Evolutionary conservation across 2,329 filamentous ascomycete genomes (phyloP).

Genomic region (Ceratocystis cacaofunesta): DNA sequence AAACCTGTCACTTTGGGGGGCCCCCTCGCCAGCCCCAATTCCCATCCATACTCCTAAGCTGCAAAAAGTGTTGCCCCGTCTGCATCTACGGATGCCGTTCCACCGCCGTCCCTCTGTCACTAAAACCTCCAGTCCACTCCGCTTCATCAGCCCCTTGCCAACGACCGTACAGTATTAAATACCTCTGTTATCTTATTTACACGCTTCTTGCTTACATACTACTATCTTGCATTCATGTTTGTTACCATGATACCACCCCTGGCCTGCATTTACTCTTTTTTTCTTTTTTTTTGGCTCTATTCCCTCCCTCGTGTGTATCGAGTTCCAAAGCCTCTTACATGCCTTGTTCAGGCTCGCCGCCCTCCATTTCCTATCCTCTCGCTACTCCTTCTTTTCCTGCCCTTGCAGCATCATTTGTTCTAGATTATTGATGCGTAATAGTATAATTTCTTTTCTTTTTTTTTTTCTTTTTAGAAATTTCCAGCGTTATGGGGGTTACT

Average conservation of each 20-base stretch:
- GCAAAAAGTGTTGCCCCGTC: slow-evolving; percentile 22
- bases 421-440: slow-evolving; percentile 1
- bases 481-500: background rate
- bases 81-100: background rate
- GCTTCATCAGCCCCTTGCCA: slow-evolving; percentile 25
- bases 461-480: slow-evolving; percentile 1
- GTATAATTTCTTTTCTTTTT: slow-evolving; percentile 8
- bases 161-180: slow-evolving; percentile 23
- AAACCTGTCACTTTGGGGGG: background rate
- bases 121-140: slow-evolving; percentile 26
- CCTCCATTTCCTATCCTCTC: background rate
- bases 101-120: slow-evolving; percentile 29
- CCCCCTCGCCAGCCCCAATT: background rate
- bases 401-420: background rate
- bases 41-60: slow-evolving; percentile 17
- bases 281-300: background rate
- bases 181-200: background rate
- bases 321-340: background rate
- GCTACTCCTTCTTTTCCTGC: background rate
- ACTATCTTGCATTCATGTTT: slow-evolving; percentile 2
- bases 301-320: background rate
- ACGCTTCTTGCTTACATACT: background rate
- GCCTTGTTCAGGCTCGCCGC: background rate
- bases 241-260: slow-evolving; percentile 2
- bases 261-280: background rate